A percentile compares a stretch with the other conserved stretches of the same genome.
Conservation (phyloP, 2,329 filamentous ascomycete species). For the Curvularia spicifera region DNA sequence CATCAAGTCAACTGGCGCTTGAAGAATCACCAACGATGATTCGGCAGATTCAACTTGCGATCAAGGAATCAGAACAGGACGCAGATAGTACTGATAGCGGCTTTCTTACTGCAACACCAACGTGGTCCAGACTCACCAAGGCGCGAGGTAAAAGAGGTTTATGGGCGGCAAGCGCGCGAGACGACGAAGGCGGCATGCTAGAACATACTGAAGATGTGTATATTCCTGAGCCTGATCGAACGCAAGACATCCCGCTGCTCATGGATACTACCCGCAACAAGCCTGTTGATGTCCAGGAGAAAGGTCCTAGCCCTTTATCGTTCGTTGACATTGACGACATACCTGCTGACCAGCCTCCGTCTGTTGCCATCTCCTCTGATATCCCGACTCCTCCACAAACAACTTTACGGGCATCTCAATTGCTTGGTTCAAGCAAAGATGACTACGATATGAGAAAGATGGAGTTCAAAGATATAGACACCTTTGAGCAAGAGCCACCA, state of each 20-base stretch:
- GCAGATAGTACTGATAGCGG: not conserved
- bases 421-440: not conserved
- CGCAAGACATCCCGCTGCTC: slow-evolving; percentile 39
- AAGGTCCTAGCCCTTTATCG: not conserved
- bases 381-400: slow-evolving; percentile 23
- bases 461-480: slow-evolving; percentile 37
- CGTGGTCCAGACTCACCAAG: slow-evolving; percentile 29
- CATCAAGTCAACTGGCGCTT: slow-evolving; percentile 49
- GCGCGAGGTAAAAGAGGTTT: slow-evolving; percentile 33
- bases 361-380: slow-evolving; percentile 34
- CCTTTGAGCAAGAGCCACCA: slow-evolving; percentile 30
- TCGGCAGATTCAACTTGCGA: slow-evolving; percentile 45
- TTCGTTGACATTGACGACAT: slow-evolving; percentile 35
- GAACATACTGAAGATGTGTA: slow-evolving; percentile 35
- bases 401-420: not conserved
- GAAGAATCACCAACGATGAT: slow-evolving; percentile 48
- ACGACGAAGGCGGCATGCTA: slow-evolving; percentile 40
- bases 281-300: not conserved
- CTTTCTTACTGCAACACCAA: slow-evolving; percentile 3
- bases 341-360: slow-evolving; percentile 6
- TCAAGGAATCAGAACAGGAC: slow-evolving; percentile 45
- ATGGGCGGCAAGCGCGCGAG: slow-evolving; percentile 45
- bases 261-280: slow-evolving; percentile 28
- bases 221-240: slow-evolving; percentile 41
- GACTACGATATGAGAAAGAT: not conserved